These are phyloP conservation scores for Prunus mira DNA, from an alignment of 306 rosid genomes.

Conservation along the genomic window DNA sequence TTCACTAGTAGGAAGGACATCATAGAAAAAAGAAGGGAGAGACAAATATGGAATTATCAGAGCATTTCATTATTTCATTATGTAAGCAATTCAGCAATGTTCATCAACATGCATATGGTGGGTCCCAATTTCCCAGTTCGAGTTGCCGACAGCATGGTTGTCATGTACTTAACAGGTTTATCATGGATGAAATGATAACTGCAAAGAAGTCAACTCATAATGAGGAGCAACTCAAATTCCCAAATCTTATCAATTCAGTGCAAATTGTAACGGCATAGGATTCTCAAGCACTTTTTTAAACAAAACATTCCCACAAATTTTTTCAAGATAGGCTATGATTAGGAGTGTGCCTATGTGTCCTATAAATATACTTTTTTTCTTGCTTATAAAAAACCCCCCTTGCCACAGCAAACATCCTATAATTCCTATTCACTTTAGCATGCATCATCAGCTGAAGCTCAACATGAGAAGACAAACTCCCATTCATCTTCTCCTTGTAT, in stretches of 20 bases:
- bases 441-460: slow-evolving; percentile 24
- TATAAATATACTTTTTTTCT: slow-evolving; percentile 24
- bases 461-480: slow-evolving; percentile 49
- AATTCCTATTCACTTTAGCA: slow-evolving; percentile 27
- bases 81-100: not conserved
- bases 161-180: slow-evolving; percentile 35
- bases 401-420: slow-evolving; percentile 16
- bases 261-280: slow-evolving; percentile 49
- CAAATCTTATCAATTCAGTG: slow-evolving; percentile 32
- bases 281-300: slow-evolving; percentile 41
- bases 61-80: too few relatives aligned
- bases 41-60: not conserved
- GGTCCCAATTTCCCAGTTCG: slow-evolving; percentile 18
- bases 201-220: slow-evolving; percentile 57
- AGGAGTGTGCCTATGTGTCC: slow-evolving; percentile 15
- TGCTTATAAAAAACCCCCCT: slow-evolving; percentile 24
- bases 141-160: slow-evolving; percentile 38
- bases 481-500: slow-evolving; percentile 42
- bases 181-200: slow-evolving; percentile 62
- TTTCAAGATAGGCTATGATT: slow-evolving; percentile 55
- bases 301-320: slow-evolving; percentile 36
- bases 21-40: not conserved
- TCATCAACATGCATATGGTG: slow-evolving; percentile 16
- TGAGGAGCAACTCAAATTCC: slow-evolving; percentile 47
- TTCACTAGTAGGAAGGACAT: not conserved